These are phyloP conservation scores for Oligophagozyma castellii DNA, from an alignment of 1,139 yeast genomes.

Conservation along the genomic window DNA sequence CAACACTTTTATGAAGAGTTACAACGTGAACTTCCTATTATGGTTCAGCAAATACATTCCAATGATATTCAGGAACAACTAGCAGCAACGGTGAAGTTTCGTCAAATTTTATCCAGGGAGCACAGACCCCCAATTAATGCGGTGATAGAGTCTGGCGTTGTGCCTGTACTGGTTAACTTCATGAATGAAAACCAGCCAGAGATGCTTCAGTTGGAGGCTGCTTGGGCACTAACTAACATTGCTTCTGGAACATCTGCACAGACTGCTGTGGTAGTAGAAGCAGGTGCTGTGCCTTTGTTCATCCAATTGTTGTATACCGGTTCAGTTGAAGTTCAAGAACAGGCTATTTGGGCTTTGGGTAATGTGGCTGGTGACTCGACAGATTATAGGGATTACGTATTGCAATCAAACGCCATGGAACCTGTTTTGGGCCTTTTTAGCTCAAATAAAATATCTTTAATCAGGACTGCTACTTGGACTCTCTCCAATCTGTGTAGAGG, in stretches of 20 bases:
- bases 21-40: slow-evolving; percentile 67
- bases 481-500: slow-evolving; percentile 94
- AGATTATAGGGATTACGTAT: slow-evolving; percentile 74
- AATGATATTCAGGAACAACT: slow-evolving; percentile 69
- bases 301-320: slow-evolving; percentile 69
- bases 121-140: slow-evolving; percentile 95
- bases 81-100: slow-evolving; percentile 80
- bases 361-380: slow-evolving; percentile 97
- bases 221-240: slow-evolving; percentile 97
- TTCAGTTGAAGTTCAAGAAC: slow-evolving; percentile 88
- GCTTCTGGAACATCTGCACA: slow-evolving; percentile 93
- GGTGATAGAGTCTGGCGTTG: slow-evolving; percentile 87
- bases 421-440: slow-evolving; percentile 73
- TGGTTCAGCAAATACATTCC: slow-evolving; percentile 73
- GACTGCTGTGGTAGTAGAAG: slow-evolving; percentile 79
- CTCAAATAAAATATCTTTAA: slow-evolving; percentile 70
- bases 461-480: slow-evolving; percentile 98
- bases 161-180: slow-evolving; percentile 78
- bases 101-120: slow-evolving; percentile 88
- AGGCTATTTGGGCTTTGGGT: slow-evolving; percentile 98
- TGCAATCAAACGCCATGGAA: slow-evolving; percentile 74
- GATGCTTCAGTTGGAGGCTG: slow-evolving; percentile 90
- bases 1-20: slow-evolving; percentile 33
- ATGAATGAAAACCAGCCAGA: slow-evolving; percentile 70
- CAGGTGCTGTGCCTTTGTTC: slow-evolving; percentile 87